Evolutionary conservation across 768 basidiomycete genomes (phyloP), one percentile per base, ranked within the genome.

Genomic region (Pholiota molesta): DNA sequence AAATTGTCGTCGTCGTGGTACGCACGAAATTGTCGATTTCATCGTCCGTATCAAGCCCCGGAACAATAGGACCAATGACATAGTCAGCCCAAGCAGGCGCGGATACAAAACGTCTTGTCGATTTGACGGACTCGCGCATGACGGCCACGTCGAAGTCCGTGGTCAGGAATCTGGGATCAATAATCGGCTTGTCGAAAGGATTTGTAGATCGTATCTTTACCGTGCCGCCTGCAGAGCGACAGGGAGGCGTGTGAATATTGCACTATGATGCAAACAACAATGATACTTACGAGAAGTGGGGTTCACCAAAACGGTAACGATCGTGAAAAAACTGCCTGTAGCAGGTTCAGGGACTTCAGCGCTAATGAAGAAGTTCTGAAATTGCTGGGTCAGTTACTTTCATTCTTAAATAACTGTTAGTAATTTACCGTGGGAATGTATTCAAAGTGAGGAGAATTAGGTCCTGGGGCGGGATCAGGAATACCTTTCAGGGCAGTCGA

Each of bases 111-210:
- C 59, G 56, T 23, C 61, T 35, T 1, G 61, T 62, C 19, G 62
- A 53, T 39, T 65, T 65, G 53, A 72, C 52, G 2, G 67, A 62
- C 55, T 72, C 67, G 3, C 68, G 64, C 51, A 74, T 57, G 9
- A 68, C 66, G n/a, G 61, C 59, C 26, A 73, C 55, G 58, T 76
- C 76, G 40, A 72, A 68, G 7, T 63, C 60, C 16, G 66, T 67
- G 51, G 55, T 68, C 37, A 81, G 74, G 72, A 81, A 78, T 45
- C 77, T 77, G 2, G 83, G 80, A 65, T 86, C 75, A 68, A 85
- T 83, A 16, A 73, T 42, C 0, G 85, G 83, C 28, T 71, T 54
- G 54, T 75, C 73, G 72, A 86, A 85, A n/a, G 83, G 77, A 65
- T 79, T 71, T 19, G 73, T 73, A 13, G 81, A 79, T 26, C 47